Base-by-base conservation (phyloP, 805 yeast species). In the Monosporozyma yasuniensis region DNA sequence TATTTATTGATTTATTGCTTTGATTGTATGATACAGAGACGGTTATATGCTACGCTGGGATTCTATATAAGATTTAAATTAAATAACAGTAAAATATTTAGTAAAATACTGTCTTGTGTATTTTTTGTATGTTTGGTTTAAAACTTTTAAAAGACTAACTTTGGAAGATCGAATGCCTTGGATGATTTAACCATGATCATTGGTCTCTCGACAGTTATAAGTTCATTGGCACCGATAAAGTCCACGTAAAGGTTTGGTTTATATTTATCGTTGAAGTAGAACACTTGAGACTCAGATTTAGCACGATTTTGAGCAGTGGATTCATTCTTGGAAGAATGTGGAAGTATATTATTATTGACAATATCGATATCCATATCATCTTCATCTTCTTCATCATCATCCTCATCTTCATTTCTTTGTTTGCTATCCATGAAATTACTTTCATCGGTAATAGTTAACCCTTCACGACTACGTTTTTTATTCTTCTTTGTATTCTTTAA, bases 161-260 rank as follows among this genome's bases (percentile, higher is more conserved):
- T 80, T 50, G 81, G 76, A 54, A 79, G 66, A 54, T 79, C 76
- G 67, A 83, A 85, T 47, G 91, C 89, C 42, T 85, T 79, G 19
- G 80, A 72, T 16, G 76, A 66, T 27, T 80, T 75, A 51, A 77
- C 68, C 43, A 80, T 75, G 58, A 74, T 76, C 47, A 77, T 69
- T 4, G 93, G 91, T 64, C 89, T 76, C 65, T 90, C 97, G 38
- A 88, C 78, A 27, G 90, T 78, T 3, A 86, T 73, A 47, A 90
- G 64, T 55, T 83, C 90, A 16, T 73, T 67, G 18, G 61, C 65
- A 2, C 50, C 76, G 73, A 87, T 71, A 23, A 70, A 66, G 22
- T 74, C 83, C 11, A 81, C 89, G 54, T 70, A 76, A 51, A 90
- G 68, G 34, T 89, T 68, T 18, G 91, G 85, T 57, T 81, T 41